Evolutionary conservation across 169 alveolate species (phyloP).

Genomic region (Plasmodium fragile): DNA sequence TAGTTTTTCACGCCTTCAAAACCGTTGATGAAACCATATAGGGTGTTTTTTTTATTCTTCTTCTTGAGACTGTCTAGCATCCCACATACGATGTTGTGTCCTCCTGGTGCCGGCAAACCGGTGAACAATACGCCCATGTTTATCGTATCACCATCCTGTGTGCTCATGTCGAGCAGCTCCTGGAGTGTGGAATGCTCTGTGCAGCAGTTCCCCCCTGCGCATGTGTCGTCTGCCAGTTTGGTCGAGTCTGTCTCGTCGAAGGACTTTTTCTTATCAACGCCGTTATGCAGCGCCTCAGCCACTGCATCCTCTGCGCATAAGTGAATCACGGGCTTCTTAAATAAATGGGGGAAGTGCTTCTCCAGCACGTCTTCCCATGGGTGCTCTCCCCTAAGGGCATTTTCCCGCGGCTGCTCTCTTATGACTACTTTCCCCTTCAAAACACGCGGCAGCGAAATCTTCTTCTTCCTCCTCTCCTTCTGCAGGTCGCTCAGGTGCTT

Average conservation of each 20-base stretch:
- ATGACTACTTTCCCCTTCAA: constrained; percentile 25
- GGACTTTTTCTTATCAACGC: neutral
- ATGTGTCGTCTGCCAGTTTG: neutral
- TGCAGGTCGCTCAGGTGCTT: constrained; percentile 54
- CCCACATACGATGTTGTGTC: constrained; percentile 97
- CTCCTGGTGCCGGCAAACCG: constrained; percentile 99
- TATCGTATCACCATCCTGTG: neutral
- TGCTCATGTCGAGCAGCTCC: constrained; percentile 20
- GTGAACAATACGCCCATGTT: constrained; percentile 93
- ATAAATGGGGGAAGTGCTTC: constrained; percentile 12
- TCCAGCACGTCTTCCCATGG: neutral
- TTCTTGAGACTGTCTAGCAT: constrained; percentile 91
- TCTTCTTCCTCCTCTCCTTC: constrained; percentile 57
- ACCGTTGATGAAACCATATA: constrained; percentile 92
- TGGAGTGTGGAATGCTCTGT: constrained; percentile 11
- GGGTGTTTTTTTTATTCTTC: constrained; percentile 87
- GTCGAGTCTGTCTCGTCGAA: constrained; percentile 7
- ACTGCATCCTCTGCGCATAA: neutral
- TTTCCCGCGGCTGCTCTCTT: neutral
- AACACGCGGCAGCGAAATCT: constrained; percentile 19
- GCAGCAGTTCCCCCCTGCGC: neutral
- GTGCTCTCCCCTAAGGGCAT: neutral
- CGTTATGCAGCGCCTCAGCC: neutral
- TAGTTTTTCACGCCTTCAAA: constrained; percentile 93
- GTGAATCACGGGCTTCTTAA: constrained; percentile 26